Evolutionary conservation across 2,329 filamentous ascomycete genomes (phyloP), one percentile per base, ranked within the genome.

Genomic region (Alternaria sp.): DNA sequence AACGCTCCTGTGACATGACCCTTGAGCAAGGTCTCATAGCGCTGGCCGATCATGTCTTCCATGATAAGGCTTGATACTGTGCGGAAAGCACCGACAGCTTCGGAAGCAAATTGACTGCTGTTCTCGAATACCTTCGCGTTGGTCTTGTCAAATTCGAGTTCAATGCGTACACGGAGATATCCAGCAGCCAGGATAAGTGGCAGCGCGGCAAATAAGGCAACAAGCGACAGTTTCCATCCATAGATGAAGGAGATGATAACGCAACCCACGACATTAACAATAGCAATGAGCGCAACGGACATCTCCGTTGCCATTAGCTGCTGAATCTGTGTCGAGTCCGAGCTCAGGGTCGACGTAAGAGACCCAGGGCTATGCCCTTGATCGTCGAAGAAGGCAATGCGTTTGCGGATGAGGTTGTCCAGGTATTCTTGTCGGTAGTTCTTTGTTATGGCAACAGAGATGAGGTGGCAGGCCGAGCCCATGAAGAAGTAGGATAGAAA

Each of bases 221-320:
- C 89, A 0, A 93, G 80, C 0, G 89, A 88, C 9, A 95, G 83
- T 75, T 93, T 94, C 92, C 92, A 94, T 2, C 90, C 90, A 74
- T 90, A 93, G 5, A 85, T 82, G 70, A 92, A 93, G 1, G 90
- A 85, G 55, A 94, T 90, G 46, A 85, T 81, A 13, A 92, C 79
- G 8, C 87, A 88, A 0, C 90, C 91, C 9, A 88, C 70, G 4
- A 94, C 79, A 52, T 87, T 90, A 74, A 92, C 90, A 21, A 90
- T 73, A 9, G 89, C 88, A 19, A 89, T 86, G 67, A 91, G 84
- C 2, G 88, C 83, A 51, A 85, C 61, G 4, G 70, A 85, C 84
- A 90, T 87, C 72, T 90, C 89, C 49, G 86, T 80, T 6, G 87
- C 87, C 70, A 90, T 84, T 6, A 91, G 81, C 75, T 90, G 87